phyloP scores from a whole-genome alignment of 164 flowering plant genomes.

The Vitis vinifera region DNA sequence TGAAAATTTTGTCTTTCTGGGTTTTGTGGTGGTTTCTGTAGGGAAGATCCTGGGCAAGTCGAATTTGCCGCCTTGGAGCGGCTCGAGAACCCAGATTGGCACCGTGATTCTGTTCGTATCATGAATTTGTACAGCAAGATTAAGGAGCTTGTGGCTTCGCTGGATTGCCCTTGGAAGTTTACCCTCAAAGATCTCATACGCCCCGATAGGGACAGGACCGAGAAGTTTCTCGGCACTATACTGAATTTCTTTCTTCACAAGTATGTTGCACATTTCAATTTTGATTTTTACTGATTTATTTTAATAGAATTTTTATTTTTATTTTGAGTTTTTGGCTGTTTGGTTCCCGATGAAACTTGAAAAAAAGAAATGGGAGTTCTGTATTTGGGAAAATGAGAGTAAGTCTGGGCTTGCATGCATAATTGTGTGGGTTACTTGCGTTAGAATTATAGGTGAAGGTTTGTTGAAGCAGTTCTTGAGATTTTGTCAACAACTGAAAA shows the following conservation, averaged over 20 bases:
- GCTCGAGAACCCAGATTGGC: constrained; percentile 80
- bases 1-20: neutral
- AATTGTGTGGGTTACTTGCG: too few species aligned
- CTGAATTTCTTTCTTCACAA: constrained; percentile 72
- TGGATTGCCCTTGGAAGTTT: constrained; percentile 53
- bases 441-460: too few species aligned
- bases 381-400: too few species aligned
- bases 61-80: constrained; percentile 70
- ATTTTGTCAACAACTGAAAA: too few species aligned
- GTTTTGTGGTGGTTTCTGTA: constrained; percentile 20
- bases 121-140: constrained; percentile 58
- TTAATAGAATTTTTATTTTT: too few species aligned
- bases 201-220: constrained; percentile 63
- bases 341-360: too few species aligned
- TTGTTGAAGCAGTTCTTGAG: too few species aligned
- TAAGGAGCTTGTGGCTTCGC: constrained; percentile 45
- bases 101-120: constrained; percentile 44
- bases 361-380: too few species aligned
- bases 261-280: constrained; percentile 26
- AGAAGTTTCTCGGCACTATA: constrained; percentile 55
- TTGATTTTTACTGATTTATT: too few species aligned
- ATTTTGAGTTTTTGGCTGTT: too few species aligned
- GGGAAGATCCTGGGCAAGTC: constrained; percentile 71
- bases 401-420: too few species aligned
- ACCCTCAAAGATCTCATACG: constrained; percentile 57